These are phyloP conservation scores for Aspergillus cavernicola DNA, from an alignment of 495 filamentous ascomycete genomes.

Conservation along the genomic window DNA sequence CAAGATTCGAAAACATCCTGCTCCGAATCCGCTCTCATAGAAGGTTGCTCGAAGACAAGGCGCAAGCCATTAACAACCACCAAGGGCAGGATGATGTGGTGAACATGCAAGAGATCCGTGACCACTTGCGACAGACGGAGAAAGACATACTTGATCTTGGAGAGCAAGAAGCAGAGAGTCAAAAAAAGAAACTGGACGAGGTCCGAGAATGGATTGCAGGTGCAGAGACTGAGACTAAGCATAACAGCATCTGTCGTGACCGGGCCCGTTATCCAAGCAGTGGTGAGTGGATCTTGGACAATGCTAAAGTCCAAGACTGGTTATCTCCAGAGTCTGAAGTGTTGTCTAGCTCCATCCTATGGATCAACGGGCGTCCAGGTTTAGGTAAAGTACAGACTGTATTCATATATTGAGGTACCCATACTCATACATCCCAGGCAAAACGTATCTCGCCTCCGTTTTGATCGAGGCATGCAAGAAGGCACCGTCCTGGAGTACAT, in stretches of 20 bases:
- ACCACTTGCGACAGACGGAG: background rate
- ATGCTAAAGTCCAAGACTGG: slow-evolving; percentile 5
- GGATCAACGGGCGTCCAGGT: slow-evolving; percentile 11
- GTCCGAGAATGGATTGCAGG: slow-evolving; percentile 6
- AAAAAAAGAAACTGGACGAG: background rate
- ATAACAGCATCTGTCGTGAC: slow-evolving; percentile 3
- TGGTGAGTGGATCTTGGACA: slow-evolving; percentile 5
- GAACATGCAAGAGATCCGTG: slow-evolving; percentile 1
- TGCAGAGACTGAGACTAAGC: slow-evolving; percentile 1
- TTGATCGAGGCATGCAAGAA: slow-evolving; percentile 4
- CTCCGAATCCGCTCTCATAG: background rate
- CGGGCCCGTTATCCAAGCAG: background rate
- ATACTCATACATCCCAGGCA: background rate
- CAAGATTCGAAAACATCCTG: slow-evolving; percentile 4
- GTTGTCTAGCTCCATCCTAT: background rate
- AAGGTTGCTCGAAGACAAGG: background rate
- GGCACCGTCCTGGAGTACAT: background rate
- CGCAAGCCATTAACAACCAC: background rate
- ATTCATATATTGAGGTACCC: background rate
- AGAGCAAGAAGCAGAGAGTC: background rate
- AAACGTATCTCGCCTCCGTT: slow-evolving; percentile 7
- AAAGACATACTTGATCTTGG: background rate
- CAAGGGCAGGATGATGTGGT: background rate
- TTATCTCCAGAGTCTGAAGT: background rate
- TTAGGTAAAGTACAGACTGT: background rate